Evolutionary conservation across 2,329 filamentous ascomycete genomes (phyloP).

Genomic region (Alternaria sp.): DNA sequence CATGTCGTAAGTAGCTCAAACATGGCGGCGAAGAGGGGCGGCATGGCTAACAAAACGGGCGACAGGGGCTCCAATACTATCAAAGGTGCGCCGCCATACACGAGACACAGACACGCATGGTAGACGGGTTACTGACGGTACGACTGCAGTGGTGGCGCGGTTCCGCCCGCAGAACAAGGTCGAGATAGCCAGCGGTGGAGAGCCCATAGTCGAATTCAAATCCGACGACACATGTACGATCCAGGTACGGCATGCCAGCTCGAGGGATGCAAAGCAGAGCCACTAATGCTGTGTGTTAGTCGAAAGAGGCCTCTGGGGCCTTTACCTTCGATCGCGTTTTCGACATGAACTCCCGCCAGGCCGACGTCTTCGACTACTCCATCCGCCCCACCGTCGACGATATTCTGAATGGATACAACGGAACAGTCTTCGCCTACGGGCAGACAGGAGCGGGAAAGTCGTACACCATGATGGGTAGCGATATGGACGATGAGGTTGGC

Average conservation of each 20-base stretch:
- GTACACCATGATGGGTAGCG: constrained; percentile 97
- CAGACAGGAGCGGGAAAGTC: constrained; percentile 99
- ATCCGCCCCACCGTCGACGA: constrained; percentile 96
- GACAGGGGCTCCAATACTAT: constrained; percentile 54
- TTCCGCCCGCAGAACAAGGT: constrained; percentile 97
- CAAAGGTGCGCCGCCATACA: constrained; percentile 48
- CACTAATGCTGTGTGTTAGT: constrained; percentile 59
- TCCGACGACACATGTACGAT: constrained; percentile 87
- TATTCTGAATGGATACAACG: constrained; percentile 98
- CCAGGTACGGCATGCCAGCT: constrained; percentile 64
- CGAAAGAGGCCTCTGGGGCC: constrained; percentile 78
- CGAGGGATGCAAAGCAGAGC: not conserved
- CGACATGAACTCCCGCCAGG: constrained; percentile 87
- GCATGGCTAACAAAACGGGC: constrained; percentile 49
- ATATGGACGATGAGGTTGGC: constrained; percentile 86
- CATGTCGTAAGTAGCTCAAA: constrained; percentile 47
- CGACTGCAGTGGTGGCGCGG: constrained; percentile 80
- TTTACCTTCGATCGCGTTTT: constrained; percentile 98
- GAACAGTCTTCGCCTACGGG: constrained; percentile 97
- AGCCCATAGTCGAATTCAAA: constrained; percentile 89
- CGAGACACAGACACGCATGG: not conserved
- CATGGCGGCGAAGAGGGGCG: constrained; percentile 7
- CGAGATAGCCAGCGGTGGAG: constrained; percentile 87
- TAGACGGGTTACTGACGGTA: constrained; percentile 31
- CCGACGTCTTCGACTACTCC: constrained; percentile 97